Evolutionary conservation across 208 protist genomes (phyloP), one percentile per base, ranked within the genome.

Genomic region (Crithidia thermophila): DNA sequence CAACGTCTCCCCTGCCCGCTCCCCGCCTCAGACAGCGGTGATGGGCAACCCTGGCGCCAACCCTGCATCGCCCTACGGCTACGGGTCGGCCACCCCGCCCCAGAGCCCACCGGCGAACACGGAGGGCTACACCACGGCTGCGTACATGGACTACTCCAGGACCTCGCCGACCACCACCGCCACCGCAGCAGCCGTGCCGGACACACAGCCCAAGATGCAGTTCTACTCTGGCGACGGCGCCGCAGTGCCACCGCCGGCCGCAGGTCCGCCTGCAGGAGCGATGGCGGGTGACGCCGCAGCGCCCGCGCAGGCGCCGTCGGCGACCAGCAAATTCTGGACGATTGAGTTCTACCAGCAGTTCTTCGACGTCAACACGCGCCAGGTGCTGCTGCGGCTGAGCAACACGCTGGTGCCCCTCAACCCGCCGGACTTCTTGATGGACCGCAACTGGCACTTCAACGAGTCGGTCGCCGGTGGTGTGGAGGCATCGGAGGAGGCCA

Each of bases 331-430:
- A 66, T 88, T 94, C 69, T 97, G 87, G 85, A 88, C 59, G 16
- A 53, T 94, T 33, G 84, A 76, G 64, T 97, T 93, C 52, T 97
- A 94, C 52, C 92, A 94, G 72, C 87, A 93, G 58, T 97, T 91
- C 71, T 97, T 97, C 56, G 88, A 97, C 66, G 85, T 97, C 31
- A 84, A 81, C 64, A 95, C 92, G n/a, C 56, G 75, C 28, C 84
- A 93, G 50, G 86, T 97, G 46, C 72, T 91, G 43, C 56, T 83
- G 47, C 88, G 92, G 21, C 67, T 94, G 59, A 89, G 69, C 55
- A 90, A 88, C 66, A 75, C 79, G 8, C 45, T 95, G 40, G 60
- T 89, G 23, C 87, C 86, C 13, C 57, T 90, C 27, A 88, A 83
- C 56, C 82, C 89, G 31, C 88, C 89, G 13, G 87, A 95, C 70